Evolutionary conservation across 345 rosid species (phyloP).

Genomic region (Heritiera fomes): DNA sequence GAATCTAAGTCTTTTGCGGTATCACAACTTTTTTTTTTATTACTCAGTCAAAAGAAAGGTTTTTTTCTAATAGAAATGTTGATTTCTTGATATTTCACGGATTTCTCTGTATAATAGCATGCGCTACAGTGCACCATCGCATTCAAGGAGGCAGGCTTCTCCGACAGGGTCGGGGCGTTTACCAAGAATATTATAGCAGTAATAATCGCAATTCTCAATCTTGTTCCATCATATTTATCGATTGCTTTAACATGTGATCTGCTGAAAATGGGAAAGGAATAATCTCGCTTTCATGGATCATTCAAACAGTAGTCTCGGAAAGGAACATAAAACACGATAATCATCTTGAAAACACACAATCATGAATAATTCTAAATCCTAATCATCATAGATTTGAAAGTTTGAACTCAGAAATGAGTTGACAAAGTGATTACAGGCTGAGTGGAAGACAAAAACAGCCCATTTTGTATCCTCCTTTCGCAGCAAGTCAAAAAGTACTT

Average conservation of each 20-base stretch:
- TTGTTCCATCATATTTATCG: neutral
- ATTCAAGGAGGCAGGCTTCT: neutral
- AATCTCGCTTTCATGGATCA: neutral
- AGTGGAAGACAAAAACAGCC: slow-evolving; percentile 41
- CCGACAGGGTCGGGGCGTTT: neutral
- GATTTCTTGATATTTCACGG: neutral
- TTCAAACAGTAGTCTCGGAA: neutral
- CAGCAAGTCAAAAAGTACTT: slow-evolving; percentile 34
- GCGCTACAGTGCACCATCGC: neutral
- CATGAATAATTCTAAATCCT: neutral
- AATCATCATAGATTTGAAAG: slow-evolving; percentile 3
- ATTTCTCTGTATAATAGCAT: neutral
- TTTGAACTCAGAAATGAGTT: slow-evolving; percentile 25
- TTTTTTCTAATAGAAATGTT: too few relatives aligned
- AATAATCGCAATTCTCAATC: neutral
- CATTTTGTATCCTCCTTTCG: slow-evolving; percentile 22
- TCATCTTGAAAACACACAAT: neutral
- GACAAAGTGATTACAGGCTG: slow-evolving; percentile 23
- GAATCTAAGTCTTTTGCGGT: too few relatives aligned
- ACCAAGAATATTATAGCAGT: neutral
- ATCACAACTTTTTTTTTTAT: too few relatives aligned
- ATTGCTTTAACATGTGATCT: too few relatives aligned
- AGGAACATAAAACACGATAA: too few relatives aligned
- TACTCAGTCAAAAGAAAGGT: too few relatives aligned
- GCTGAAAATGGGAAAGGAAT: neutral